A percentile compares a stretch with the other conserved stretches of the same genome.
These are phyloP conservation scores for Ajuga reptans DNA, from an alignment of 305 asterid species.

Conservation along the genomic window DNA sequence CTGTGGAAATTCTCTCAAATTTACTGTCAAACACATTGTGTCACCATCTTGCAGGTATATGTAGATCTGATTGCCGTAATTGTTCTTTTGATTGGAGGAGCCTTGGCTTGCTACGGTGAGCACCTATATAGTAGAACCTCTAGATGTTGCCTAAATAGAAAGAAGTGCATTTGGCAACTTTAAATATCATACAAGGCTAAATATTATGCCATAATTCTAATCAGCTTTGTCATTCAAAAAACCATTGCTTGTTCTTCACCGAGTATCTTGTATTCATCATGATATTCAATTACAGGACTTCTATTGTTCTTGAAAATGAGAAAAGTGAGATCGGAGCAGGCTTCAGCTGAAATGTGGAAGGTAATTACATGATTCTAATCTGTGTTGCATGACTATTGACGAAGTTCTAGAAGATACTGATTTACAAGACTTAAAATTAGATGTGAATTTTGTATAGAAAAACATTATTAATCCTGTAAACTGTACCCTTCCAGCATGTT, in stretches of 20 bases:
- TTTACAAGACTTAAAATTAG: neutral
- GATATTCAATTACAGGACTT: conserved; percentile 49
- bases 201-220: neutral
- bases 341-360: conserved; percentile 83
- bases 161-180: neutral
- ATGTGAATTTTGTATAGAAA: too few species aligned
- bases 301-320: conserved; percentile 80
- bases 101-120: conserved; percentile 90
- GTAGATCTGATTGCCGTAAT: conserved; percentile 67
- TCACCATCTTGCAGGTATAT: conserved; percentile 49
- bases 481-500: too few species aligned
- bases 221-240: too few species aligned
- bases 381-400: neutral
- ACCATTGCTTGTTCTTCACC: neutral
- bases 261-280: neutral
- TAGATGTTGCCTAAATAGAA: neutral
- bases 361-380: conserved; percentile 28
- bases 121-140: conserved; percentile 12
- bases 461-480: too few species aligned
- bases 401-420: neutral
- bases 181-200: neutral
- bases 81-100: conserved; percentile 66
- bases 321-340: conserved; percentile 85
- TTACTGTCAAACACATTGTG: neutral
- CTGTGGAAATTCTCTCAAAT: neutral